Conservation (phyloP, 306 rosid genomes). For the Vigna angularis region DNA sequence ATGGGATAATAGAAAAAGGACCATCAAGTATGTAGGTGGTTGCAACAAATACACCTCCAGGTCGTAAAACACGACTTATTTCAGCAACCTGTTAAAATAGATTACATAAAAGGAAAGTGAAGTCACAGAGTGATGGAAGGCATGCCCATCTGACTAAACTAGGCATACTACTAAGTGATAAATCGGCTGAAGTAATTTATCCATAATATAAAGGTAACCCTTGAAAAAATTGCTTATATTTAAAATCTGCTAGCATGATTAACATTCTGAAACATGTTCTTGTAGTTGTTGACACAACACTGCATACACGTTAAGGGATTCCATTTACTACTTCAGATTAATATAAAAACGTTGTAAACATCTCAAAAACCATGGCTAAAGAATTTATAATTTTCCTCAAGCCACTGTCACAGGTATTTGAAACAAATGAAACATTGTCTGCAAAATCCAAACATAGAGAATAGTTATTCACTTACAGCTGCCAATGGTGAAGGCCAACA, state of each 20-base stretch:
- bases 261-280: slow-evolving; percentile 19
- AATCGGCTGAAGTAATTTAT: slow-evolving; percentile 18
- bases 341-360: slow-evolving; percentile 6
- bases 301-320: slow-evolving; percentile 30
- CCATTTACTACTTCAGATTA: background rate
- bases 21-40: slow-evolving; percentile 81
- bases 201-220: background rate
- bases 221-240: slow-evolving; percentile 17
- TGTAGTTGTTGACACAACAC: slow-evolving; percentile 24
- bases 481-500: slow-evolving; percentile 97
- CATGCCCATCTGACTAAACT: slow-evolving; percentile 31
- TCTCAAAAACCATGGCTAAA: slow-evolving; percentile 34
- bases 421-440: slow-evolving; percentile 31
- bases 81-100: slow-evolving; percentile 78
- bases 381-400: slow-evolving; percentile 28
- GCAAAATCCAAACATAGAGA: slow-evolving; percentile 29
- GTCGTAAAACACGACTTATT: slow-evolving; percentile 83
- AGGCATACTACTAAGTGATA: slow-evolving; percentile 9
- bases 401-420: slow-evolving; percentile 26
- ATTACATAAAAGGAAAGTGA: background rate
- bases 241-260: slow-evolving; percentile 6
- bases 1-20: slow-evolving; percentile 63
- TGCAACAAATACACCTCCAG: slow-evolving; percentile 94
- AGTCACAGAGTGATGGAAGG: slow-evolving; percentile 1
- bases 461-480: slow-evolving; percentile 67